Percentiles rank a stretch among this genome's conserved stretches.
phyloP scores from a whole-genome alignment of 1,284 basidiomycete species.

The Butyriboletus appendiculatus region DNA sequence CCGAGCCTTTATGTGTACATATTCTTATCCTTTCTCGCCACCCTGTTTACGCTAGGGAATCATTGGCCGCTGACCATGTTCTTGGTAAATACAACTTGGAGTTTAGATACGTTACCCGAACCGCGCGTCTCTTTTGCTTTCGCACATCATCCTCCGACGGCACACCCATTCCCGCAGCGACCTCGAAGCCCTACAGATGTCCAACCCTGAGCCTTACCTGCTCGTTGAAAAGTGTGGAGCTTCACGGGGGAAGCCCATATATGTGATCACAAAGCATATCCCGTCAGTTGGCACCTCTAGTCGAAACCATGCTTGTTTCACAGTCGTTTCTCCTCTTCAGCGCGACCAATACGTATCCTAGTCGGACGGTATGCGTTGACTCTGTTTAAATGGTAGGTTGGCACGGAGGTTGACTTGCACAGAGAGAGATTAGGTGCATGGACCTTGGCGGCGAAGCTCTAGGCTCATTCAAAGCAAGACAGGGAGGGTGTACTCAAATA shows the following conservation, averaged over 20 bases:
- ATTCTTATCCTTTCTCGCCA: conserved; percentile 30
- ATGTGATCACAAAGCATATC: conserved; percentile 44
- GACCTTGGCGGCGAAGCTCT: conserved; percentile 42
- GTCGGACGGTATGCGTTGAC: conserved; percentile 33
- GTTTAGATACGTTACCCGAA: conserved; percentile 31
- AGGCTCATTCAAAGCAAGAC: conserved; percentile 43
- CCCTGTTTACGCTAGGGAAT: conserved; percentile 28
- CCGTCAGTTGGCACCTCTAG: conserved; percentile 37
- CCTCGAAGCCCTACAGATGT: conserved; percentile 24
- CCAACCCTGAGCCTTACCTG: conserved; percentile 40
- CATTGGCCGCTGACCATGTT: conserved; percentile 26
- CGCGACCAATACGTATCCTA: conserved; percentile 33
- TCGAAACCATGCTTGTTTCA: conserved; percentile 10
- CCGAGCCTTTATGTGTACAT: conserved; percentile 34
- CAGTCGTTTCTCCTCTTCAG: conserved; percentile 18
- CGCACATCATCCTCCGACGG: conserved; percentile 24
- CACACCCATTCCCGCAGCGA: conserved; percentile 7
- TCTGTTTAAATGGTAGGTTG: background rate
- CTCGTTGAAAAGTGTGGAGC: conserved; percentile 44
- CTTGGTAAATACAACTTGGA: conserved; percentile 30
- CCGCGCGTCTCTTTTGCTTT: conserved; percentile 28
- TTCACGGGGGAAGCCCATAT: conserved; percentile 42
- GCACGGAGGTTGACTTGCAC: conserved; percentile 13
- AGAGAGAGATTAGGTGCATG: conserved; percentile 47
- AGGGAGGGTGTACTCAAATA: conserved; percentile 45